Conservation (phyloP, 2,329 filamentous ascomycete genomes). For the Ophiognomonia clavigignenti-juglandacearum region DNA sequence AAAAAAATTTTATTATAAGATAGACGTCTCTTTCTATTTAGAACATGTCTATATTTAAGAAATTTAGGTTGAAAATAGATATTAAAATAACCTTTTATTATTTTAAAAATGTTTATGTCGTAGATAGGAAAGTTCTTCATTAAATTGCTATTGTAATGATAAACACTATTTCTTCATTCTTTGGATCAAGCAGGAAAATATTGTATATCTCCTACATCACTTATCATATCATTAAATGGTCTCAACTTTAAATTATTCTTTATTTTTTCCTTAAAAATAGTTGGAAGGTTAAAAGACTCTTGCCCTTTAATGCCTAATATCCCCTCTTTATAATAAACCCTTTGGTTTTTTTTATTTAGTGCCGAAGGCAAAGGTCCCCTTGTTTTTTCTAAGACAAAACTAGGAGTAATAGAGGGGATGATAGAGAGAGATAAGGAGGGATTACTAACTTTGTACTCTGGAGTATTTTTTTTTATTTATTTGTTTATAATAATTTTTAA, state of each 20-base stretch:
- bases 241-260: neutral
- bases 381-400: too few species aligned
- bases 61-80: slow-evolving; percentile 10
- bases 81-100: slow-evolving; percentile 13
- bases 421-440: neutral
- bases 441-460: slow-evolving; percentile 3
- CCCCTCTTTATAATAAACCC: neutral
- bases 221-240: slow-evolving; percentile 4
- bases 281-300: neutral
- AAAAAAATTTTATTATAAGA: slow-evolving; percentile 12
- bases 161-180: slow-evolving; percentile 3
- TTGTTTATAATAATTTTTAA: slow-evolving; percentile 5
- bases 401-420: too few species aligned
- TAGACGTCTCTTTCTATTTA: slow-evolving; percentile 12
- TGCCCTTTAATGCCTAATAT: neutral
- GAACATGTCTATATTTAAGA: slow-evolving; percentile 9
- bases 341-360: too few species aligned
- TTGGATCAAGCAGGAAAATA: slow-evolving; percentile 2
- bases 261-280: slow-evolving; percentile 1
- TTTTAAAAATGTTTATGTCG: slow-evolving; percentile 8
- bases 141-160: slow-evolving; percentile 6
- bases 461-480: slow-evolving; percentile 7
- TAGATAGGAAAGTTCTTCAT: slow-evolving; percentile 6
- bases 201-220: slow-evolving; percentile 5
- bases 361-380: too few species aligned